Base-by-base conservation (phyloP, 805 yeast genomes). In the Saccharomyces cerevisiae region DNA sequence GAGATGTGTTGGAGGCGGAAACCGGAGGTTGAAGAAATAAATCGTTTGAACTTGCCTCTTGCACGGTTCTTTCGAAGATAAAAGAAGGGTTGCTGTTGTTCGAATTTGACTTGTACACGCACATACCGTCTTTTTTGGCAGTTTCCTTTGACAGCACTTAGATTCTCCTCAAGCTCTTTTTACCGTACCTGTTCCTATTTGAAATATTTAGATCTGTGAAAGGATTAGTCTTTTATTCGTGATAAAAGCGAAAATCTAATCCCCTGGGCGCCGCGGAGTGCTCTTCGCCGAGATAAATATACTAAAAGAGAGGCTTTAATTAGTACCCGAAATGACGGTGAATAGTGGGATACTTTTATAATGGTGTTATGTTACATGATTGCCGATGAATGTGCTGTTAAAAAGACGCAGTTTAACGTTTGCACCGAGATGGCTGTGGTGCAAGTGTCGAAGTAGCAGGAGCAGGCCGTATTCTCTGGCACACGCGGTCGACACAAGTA, bases 41-140 rank as follows among this genome's bases (percentile, higher is more conserved):
- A 17, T 36, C 43, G 51, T 14, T 5, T 17, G 43, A 36, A 24
- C 17, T 36, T 17, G 11, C 43, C 57, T 83, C 87, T 63, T 83
- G 86, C 8, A 84, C 89, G 49, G 79, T 76, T 53, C 89, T 74
- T 60, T 84, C 90, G 64, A 81, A 86, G 62, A 84, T 85, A 63
- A 78, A 64, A 14, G 85, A 80, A 29, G 71, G 65, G 11, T 68
- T 69, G 48, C 64, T 67, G 13, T 36, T 36, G 24, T 36, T 36
- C 43, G 24, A 36, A 17, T 17, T n/a, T 8, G 43, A 36, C 43
- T 46, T 49, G 47, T 51, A 53, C 50, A 27, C 50, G 21, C 26
- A 28, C 43, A 22, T 30, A 9, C 41, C 41, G 43, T 53, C 52
- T 21, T 53, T 49, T n/a, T 43, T 48, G 6, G 51, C 17, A 8